These are phyloP conservation scores for Colletotrichum costaricense DNA, from an alignment of 2,329 filamentous ascomycete genomes.

Conservation along the genomic window DNA sequence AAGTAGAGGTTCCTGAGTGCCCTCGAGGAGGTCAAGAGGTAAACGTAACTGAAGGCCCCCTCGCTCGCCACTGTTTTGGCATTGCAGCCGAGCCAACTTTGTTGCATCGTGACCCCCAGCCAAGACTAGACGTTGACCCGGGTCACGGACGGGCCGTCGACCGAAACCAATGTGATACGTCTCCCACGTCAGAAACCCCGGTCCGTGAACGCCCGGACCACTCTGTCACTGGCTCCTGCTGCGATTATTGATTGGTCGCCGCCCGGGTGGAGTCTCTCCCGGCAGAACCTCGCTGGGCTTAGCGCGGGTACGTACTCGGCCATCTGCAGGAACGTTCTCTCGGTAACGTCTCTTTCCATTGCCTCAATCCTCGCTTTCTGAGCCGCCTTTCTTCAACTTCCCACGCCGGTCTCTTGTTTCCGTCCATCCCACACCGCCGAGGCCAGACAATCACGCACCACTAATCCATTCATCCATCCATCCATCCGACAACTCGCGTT, in stretches of 20 bases:
- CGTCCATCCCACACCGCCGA: slow-evolving; percentile 30
- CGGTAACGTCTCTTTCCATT: slow-evolving; percentile 30
- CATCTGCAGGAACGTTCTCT: slow-evolving; percentile 32
- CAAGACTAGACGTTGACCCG: slow-evolving; percentile 21
- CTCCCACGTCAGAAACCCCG: slow-evolving; percentile 34
- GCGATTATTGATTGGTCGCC: slow-evolving; percentile 4
- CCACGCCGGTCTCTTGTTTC: slow-evolving; percentile 5
- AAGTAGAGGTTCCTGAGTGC: not conserved
- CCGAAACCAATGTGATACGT: slow-evolving; percentile 38
- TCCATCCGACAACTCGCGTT: not conserved
- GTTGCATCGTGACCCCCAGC: slow-evolving; percentile 26
- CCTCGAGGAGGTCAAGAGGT: not conserved
- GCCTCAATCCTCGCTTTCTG: slow-evolving; percentile 18
- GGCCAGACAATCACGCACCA: slow-evolving; percentile 23
- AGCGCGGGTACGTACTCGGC: slow-evolving; percentile 6
- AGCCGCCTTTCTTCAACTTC: slow-evolving; percentile 8
- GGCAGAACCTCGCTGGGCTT: not conserved
- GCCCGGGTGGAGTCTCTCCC: not conserved
- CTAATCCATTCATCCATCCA: not conserved
- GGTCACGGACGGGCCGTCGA: slow-evolving; percentile 35
- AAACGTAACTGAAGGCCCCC: not conserved
- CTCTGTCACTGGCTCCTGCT: slow-evolving; percentile 18
- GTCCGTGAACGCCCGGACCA: slow-evolving; percentile 19
- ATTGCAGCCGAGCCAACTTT: slow-evolving; percentile 31
- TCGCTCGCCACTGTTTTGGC: slow-evolving; percentile 30